Conservation (phyloP, 768 basidiomycete species). For the Hysterangium stoloniferum region DNA sequence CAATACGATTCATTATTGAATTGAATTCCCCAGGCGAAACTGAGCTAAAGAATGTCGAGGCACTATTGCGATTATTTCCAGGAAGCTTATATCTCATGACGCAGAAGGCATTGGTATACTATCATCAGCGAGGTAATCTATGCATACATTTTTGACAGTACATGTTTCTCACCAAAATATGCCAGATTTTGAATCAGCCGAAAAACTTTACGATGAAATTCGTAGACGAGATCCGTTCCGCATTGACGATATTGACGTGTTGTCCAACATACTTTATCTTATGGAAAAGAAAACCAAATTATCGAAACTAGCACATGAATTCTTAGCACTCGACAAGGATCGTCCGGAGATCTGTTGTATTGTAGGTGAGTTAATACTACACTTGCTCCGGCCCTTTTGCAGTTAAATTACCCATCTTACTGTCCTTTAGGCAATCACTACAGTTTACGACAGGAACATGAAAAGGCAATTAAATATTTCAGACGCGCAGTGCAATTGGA, state of each 20-base stretch:
- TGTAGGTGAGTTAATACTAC: conserved; percentile 54
- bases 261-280: conserved; percentile 95
- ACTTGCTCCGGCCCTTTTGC: conserved; percentile 4
- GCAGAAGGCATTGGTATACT: conserved; percentile 76
- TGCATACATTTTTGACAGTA: not conserved
- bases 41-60: conserved; percentile 75
- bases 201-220: conserved; percentile 78
- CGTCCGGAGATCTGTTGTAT: conserved; percentile 95
- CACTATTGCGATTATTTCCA: conserved; percentile 71
- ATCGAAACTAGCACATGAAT: conserved; percentile 87
- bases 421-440: conserved; percentile 82
- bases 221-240: conserved; percentile 76
- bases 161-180: conserved; percentile 7
- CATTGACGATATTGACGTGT: conserved; percentile 92
- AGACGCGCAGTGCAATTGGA: conserved; percentile 91
- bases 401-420: not conserved
- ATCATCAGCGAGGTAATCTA: conserved; percentile 78
- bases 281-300: conserved; percentile 84
- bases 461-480: conserved; percentile 95
- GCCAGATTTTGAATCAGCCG: conserved; percentile 82
- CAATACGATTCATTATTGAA: conserved; percentile 83
- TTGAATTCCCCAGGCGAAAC: conserved; percentile 84
- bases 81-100: conserved; percentile 81
- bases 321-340: conserved; percentile 82
- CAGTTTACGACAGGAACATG: conserved; percentile 87